Evolutionary conservation across 2,329 filamentous ascomycete species (phyloP).

Genomic region (Penicillium sp.): DNA sequence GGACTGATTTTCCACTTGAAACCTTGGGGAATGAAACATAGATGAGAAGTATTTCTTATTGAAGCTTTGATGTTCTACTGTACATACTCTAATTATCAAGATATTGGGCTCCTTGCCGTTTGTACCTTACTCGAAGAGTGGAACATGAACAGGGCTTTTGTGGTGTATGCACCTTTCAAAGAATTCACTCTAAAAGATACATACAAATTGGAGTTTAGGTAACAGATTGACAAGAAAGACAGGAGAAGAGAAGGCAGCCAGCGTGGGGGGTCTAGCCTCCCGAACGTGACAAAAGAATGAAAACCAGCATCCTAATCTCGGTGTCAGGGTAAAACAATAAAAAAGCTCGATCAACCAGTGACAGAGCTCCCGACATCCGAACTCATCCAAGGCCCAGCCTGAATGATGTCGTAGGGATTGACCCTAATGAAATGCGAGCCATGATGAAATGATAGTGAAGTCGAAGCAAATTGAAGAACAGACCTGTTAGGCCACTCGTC

Average conservation of each 20-base stretch:
- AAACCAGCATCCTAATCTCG: constrained; percentile 55
- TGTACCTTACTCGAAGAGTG: background rate
- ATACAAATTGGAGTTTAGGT: constrained; percentile 11
- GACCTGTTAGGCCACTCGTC: constrained; percentile 5
- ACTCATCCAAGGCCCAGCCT: constrained; percentile 47
- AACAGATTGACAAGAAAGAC: constrained; percentile 12
- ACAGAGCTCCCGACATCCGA: constrained; percentile 22
- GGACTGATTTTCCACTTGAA: background rate
- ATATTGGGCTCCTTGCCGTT: no score
- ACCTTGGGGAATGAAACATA: background rate
- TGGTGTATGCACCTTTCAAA: constrained; percentile 20
- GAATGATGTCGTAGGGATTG: constrained; percentile 54
- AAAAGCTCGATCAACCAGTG: constrained; percentile 29
- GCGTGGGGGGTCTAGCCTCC: constrained; percentile 36
- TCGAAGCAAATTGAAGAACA: background rate
- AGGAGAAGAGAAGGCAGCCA: constrained; percentile 26
- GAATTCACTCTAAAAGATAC: constrained; percentile 16
- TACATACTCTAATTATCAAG: background rate
- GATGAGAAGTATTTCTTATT: background rate
- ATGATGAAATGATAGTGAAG: constrained; percentile 3
- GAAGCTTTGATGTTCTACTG: background rate
- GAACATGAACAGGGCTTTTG: background rate
- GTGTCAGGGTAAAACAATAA: constrained; percentile 19
- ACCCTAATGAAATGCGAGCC: constrained; percentile 43
- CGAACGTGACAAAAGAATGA: constrained; percentile 34